phyloP scores from a whole-genome alignment of 2,329 filamentous ascomycete genomes.

The Ambrosiella xylebori region DNA sequence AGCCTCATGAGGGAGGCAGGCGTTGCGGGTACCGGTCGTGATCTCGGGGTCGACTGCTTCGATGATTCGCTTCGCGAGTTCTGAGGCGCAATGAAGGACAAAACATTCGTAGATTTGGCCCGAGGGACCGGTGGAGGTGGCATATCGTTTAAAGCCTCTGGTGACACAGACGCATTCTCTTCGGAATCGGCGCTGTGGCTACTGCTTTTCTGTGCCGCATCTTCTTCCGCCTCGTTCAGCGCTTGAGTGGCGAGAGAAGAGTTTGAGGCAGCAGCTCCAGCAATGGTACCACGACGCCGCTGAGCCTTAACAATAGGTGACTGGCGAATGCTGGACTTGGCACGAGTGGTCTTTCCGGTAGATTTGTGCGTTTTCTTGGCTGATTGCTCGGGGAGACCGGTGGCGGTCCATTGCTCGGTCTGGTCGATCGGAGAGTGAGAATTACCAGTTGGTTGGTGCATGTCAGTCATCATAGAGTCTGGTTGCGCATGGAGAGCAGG shows the following conservation, averaged over 20 bases:
- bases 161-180: slow-evolving; percentile 47
- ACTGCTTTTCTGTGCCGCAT: slow-evolving; percentile 11
- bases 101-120: slow-evolving; percentile 45
- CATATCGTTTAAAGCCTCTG: slow-evolving; percentile 47
- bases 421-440: slow-evolving; percentile 37
- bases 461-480: slow-evolving; percentile 28
- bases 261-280: slow-evolving; percentile 25
- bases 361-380: slow-evolving; percentile 36
- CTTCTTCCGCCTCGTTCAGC: slow-evolving; percentile 34
- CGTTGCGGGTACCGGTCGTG: slow-evolving; percentile 43
- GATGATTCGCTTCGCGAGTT: slow-evolving; percentile 18
- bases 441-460: slow-evolving; percentile 27
- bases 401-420: slow-evolving; percentile 24
- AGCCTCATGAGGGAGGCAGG: slow-evolving; percentile 79
- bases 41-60: not conserved
- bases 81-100: slow-evolving; percentile 48
- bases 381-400: slow-evolving; percentile 2
- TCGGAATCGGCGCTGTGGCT: slow-evolving; percentile 36
- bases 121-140: slow-evolving; percentile 50
- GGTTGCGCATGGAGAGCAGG: slow-evolving; percentile 61
- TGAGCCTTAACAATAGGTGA: slow-evolving; percentile 57
- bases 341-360: slow-evolving; percentile 30
- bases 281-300: slow-evolving; percentile 28
- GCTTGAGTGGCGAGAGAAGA: slow-evolving; percentile 39
- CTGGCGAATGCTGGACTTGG: slow-evolving; percentile 41